These are phyloP conservation scores for Macrolepiota dolichaula DNA, from an alignment of 768 basidiomycete species.

Conservation along the genomic window DNA sequence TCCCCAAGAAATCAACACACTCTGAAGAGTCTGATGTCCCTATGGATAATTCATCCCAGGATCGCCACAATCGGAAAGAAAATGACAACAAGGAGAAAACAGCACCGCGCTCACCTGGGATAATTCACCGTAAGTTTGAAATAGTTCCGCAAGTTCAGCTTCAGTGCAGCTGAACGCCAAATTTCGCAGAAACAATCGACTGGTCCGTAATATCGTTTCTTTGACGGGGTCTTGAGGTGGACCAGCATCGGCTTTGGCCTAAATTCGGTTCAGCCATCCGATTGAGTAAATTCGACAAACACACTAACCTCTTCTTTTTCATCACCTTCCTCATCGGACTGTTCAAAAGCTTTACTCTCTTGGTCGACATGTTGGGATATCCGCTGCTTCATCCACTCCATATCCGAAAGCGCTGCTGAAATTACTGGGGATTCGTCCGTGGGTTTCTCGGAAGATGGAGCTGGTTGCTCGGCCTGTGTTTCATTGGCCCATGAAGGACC, in stretches of 20 bases:
- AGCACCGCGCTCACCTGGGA: conserved; percentile 57
- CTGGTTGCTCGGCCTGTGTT: conserved; percentile 15
- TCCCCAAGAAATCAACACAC: conserved; percentile 39
- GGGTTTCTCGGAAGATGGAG: conserved; percentile 13
- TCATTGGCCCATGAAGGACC: conserved; percentile 69
- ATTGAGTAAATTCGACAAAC: not conserved
- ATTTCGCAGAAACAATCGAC: conserved; percentile 91
- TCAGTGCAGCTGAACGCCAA: conserved; percentile 83
- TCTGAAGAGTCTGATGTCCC: conserved; percentile 54
- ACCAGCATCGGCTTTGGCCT: conserved; percentile 14
- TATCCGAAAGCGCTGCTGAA: conserved; percentile 50
- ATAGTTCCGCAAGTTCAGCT: conserved; percentile 61
- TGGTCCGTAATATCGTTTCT: conserved; percentile 66
- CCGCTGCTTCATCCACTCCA: conserved; percentile 72
- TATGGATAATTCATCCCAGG: conserved; percentile 45
- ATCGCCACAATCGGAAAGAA: conserved; percentile 1
- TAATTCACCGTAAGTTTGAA: conserved; percentile 67
- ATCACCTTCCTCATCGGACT: conserved; percentile 57
- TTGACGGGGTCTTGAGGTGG: conserved; percentile 33
- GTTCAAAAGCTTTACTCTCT: conserved; percentile 52
- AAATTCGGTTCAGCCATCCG: not conserved
- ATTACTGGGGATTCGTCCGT: conserved; percentile 16
- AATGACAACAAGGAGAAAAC: conserved; percentile 5
- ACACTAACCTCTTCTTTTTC: conserved; percentile 12
- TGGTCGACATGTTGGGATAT: conserved; percentile 48